Evolutionary conservation across 768 basidiomycete species (phyloP).

Genomic region (Tulasnella sp.): DNA sequence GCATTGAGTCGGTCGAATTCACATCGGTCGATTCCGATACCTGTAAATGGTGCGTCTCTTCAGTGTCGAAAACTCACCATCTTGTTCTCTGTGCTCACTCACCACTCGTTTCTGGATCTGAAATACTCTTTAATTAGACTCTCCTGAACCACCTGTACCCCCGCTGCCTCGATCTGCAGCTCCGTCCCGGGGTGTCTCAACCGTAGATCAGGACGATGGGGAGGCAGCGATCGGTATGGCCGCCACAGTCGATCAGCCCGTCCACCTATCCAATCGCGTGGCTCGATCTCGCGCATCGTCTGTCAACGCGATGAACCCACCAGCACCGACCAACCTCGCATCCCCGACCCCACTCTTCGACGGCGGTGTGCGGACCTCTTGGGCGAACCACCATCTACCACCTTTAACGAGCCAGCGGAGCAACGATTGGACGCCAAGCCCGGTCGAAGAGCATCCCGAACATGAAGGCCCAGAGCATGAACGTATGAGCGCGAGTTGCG

Average conservation of each 20-base stretch:
- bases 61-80: too few relatives aligned
- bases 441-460: not conserved
- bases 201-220: not conserved
- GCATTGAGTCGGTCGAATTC: conserved; percentile 5
- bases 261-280: not conserved
- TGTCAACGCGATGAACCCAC: not conserved
- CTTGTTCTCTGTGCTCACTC: not conserved
- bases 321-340: not conserved
- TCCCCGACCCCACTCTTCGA: not conserved
- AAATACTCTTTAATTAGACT: not conserved
- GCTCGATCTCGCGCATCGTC: conserved; percentile 9
- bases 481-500: not conserved
- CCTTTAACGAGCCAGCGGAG: not conserved
- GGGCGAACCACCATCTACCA: conserved; percentile 6
- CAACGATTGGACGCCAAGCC: conserved; percentile 6
- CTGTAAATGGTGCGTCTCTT: not conserved
- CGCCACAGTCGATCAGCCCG: not conserved
- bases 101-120: not conserved
- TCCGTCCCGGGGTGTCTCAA: not conserved
- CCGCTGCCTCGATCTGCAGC: conserved; percentile 4
- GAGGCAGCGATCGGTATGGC: conserved; percentile 4
- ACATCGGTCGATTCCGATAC: not conserved
- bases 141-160: conserved; percentile 10
- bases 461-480: not conserved
- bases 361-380: not conserved